phyloP scores from a whole-genome alignment of 2,329 filamentous ascomycete genomes.

The Pseudocercospora vitis region DNA sequence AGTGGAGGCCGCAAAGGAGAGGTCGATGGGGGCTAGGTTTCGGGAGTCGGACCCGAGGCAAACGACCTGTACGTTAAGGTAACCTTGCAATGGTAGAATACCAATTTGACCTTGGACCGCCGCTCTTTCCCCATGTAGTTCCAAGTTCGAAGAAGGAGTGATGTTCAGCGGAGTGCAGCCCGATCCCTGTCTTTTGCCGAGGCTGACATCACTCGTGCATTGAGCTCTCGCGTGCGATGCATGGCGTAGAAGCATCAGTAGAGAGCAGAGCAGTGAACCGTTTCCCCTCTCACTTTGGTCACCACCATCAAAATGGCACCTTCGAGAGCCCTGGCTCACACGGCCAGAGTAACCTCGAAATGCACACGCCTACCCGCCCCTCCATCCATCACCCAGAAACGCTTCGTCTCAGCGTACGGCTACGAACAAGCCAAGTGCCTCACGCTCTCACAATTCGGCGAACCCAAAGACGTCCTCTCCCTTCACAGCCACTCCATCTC shows the following conservation, averaged over 20 bases:
- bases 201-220: background rate
- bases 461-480: constrained; percentile 68
- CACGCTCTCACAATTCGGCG: constrained; percentile 71
- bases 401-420: constrained; percentile 63
- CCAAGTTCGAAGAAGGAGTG: background rate
- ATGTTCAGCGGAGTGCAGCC: background rate
- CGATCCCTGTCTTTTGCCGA: constrained; percentile 4
- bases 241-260: too few relatives aligned
- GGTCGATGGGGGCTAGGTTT: background rate
- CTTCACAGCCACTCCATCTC: constrained; percentile 76
- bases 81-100: too few relatives aligned
- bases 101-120: too few relatives aligned
- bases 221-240: too few relatives aligned
- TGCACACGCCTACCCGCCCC: background rate
- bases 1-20: background rate
- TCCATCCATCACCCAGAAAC: constrained; percentile 31
- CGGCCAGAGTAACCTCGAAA: constrained; percentile 10
- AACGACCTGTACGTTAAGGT: too few relatives aligned
- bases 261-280: background rate
- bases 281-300: background rate
- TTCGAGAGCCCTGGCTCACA: constrained; percentile 23
- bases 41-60: background rate
- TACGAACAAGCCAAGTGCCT: constrained; percentile 85
- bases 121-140: too few relatives aligned
- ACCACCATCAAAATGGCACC: constrained; percentile 24